Conservation (phyloP, 192 early-diverging fungal genomes). For the Dissophora globulifera region DNA sequence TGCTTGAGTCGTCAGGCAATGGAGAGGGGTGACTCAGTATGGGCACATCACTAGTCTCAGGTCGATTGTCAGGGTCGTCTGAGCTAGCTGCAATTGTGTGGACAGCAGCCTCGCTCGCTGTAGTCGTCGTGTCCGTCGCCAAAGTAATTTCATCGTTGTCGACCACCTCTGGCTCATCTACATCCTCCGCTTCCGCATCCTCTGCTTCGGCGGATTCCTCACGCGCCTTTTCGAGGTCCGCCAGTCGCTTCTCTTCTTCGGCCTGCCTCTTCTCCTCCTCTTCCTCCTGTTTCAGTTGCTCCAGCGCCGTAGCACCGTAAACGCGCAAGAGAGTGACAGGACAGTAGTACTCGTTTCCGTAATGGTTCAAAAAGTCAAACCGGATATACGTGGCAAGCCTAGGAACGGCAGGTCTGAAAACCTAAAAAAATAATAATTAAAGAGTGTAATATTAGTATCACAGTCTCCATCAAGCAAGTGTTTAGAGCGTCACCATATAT, state of each 20-base stretch:
- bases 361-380: constrained; percentile 89
- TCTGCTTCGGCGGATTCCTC: constrained; percentile 23
- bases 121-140: no score
- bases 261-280: constrained; percentile 52
- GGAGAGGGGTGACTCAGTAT: neutral
- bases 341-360: constrained; percentile 94
- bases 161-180: constrained; percentile 21
- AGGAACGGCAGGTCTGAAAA: constrained; percentile 82
- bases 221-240: constrained; percentile 53
- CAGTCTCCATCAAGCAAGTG: no score
- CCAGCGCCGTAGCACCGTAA: constrained; percentile 93
- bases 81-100: no score
- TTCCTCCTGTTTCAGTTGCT: constrained; percentile 77
- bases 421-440: constrained; percentile 52
- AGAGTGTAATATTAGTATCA: no score
- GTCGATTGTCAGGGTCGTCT: no score
- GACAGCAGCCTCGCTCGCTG: no score
- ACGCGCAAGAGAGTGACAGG: constrained; percentile 89
- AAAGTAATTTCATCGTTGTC: no score
- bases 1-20: neutral
- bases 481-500: no score
- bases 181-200: constrained; percentile 33
- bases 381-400: constrained; percentile 84
- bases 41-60: no score
- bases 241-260: constrained; percentile 26